A percentile compares a stretch with the other conserved stretches of the same genome.
Evolutionary conservation across 2,329 filamentous ascomycete species (phyloP).

Genomic region (Claviceps purpurea): DNA sequence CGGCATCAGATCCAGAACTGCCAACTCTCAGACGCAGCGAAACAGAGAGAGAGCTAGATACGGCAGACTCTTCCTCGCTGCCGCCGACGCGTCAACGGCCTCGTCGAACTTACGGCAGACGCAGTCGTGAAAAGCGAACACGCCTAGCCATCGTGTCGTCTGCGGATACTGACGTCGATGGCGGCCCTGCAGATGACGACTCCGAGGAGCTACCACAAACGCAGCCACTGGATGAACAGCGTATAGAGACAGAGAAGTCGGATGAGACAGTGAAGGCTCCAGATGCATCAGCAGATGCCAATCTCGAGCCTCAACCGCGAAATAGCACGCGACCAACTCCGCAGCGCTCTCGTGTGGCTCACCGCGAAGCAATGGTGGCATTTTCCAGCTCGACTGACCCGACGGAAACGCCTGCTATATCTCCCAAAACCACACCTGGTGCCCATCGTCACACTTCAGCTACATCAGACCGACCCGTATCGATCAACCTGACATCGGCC

Average conservation of each 20-base stretch:
- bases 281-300: neutral
- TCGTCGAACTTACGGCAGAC: slow-evolving; percentile 4
- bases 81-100: slow-evolving; percentile 10
- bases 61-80: slow-evolving; percentile 14
- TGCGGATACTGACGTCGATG: neutral
- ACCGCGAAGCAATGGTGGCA: slow-evolving; percentile 8
- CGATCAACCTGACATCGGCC: slow-evolving; percentile 14
- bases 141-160: slow-evolving; percentile 3
- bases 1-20: slow-evolving; percentile 21
- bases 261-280: neutral
- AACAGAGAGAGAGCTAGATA: slow-evolving; percentile 5
- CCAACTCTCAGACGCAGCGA: slow-evolving; percentile 16
- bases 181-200: neutral
- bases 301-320: neutral
- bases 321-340: slow-evolving; percentile 8
- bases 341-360: slow-evolving; percentile 7
- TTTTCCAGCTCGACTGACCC: slow-evolving; percentile 28
- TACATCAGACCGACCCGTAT: slow-evolving; percentile 10
- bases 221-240: neutral
- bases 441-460: slow-evolving; percentile 18
- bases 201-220: neutral
- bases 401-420: slow-evolving; percentile 25
- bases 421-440: slow-evolving; percentile 22
- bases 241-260: neutral
- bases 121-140: neutral